These are phyloP conservation scores for Heliosperma pusillum DNA, from an alignment of 148 eudicot species.

Conservation along the genomic window DNA sequence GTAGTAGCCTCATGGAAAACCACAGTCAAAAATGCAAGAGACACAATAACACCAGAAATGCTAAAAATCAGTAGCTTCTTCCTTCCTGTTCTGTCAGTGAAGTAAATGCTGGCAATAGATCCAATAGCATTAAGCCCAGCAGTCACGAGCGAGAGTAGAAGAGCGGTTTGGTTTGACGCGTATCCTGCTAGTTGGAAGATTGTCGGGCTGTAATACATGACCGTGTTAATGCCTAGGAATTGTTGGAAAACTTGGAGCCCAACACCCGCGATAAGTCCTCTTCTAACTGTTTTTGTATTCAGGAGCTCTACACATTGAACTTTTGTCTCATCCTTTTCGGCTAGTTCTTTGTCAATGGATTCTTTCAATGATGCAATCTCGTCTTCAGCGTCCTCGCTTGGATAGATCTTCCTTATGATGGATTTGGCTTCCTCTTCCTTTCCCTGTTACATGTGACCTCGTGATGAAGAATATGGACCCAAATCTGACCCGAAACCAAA, in stretches of 20 bases:
- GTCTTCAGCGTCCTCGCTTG: constrained; percentile 38
- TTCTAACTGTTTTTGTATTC: constrained; percentile 39
- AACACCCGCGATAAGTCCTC: constrained; percentile 52
- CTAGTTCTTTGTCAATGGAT: constrained; percentile 44
- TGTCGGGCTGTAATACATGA: constrained; percentile 68
- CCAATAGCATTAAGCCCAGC: constrained; percentile 62
- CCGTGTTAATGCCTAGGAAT: constrained; percentile 67
- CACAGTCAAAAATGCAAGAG: constrained; percentile 39
- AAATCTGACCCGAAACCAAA: no score
- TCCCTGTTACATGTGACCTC: constrained; percentile 36
- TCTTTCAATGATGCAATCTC: constrained; percentile 49
- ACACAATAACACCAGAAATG: constrained; percentile 42
- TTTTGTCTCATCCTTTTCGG: constrained; percentile 25
- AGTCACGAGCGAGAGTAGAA: constrained; percentile 58
- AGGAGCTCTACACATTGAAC: constrained; percentile 24
- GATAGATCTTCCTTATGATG: constrained; percentile 49
- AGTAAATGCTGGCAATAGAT: constrained; percentile 54
- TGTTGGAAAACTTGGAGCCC: constrained; percentile 68
- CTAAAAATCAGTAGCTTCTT: constrained; percentile 52
- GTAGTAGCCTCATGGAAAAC: constrained; percentile 27
- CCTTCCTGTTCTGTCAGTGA: constrained; percentile 57
- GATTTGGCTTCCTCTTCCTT: constrained; percentile 44
- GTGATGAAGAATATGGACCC: no score
- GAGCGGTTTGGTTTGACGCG: constrained; percentile 60
- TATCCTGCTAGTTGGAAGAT: constrained; percentile 58